A percentile compares a stretch with the other conserved stretches of the same genome.
Conservation (phyloP, 2,329 filamentous ascomycete species). For the Colletotrichum sp. region DNA sequence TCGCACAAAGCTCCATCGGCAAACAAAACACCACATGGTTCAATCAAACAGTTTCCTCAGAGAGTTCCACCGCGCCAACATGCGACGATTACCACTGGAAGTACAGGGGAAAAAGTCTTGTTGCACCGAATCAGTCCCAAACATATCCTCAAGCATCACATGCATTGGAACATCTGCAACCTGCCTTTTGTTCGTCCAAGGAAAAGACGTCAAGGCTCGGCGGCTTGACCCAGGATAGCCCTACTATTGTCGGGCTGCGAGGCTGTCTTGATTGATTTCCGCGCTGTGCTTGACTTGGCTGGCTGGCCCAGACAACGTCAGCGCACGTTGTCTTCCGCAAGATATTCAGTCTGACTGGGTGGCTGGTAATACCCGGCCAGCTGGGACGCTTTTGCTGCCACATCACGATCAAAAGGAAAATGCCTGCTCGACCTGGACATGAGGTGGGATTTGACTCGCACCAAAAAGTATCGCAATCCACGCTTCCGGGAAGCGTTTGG, state of each 20-base stretch:
- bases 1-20: constrained; percentile 5
- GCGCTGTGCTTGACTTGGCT: not conserved
- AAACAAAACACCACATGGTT: constrained; percentile 9
- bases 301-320: not conserved
- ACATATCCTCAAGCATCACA: not conserved
- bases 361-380: not conserved
- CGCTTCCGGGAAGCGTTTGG: not conserved
- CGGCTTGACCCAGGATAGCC: not conserved
- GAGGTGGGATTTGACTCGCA: not conserved
- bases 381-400: not conserved
- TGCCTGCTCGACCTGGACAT: not conserved
- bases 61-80: not conserved
- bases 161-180: not conserved
- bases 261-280: not conserved
- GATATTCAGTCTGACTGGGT: not conserved
- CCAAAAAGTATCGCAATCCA: not conserved
- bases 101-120: not conserved
- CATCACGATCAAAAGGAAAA: not conserved
- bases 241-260: not conserved
- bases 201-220: not conserved
- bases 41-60: not conserved
- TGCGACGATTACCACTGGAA: not conserved
- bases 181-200: not conserved
- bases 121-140: not conserved
- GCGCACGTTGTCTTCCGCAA: not conserved